Base-by-base conservation (phyloP, 1,284 basidiomycete genomes). In the Ustilago trichophora region DNA sequence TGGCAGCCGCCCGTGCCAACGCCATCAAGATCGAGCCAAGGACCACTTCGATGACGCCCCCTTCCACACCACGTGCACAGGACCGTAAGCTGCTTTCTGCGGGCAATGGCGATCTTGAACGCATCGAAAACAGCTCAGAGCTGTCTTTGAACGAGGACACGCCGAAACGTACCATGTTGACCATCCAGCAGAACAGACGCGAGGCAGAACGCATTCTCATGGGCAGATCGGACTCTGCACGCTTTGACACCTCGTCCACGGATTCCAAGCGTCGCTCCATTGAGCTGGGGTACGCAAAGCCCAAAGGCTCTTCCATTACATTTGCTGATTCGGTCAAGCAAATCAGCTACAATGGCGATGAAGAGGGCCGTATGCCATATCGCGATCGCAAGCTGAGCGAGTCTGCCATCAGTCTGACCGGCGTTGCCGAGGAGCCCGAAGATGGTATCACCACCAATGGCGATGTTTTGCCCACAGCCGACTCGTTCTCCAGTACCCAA, bases 331-430 rank as follows among this genome's bases (percentile, higher is more conserved):
- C 60, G n/a, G 69, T 66, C 40, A 62, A 65, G 35, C 48, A 53
- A 31, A 41, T 37, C 15, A 65, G 70, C 62, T 56, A 52, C 42
- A 59, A 42, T 29, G 44, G 49, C n/a, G 73, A 69, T 34, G 73
- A 69, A 12, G 71, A 73, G 24, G 36, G 41, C 21, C 62, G 71
- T 13, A 54, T 72, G 50, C 71, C 68, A 2, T 77, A 77, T 32
- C 67, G 75, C 12, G 75, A 77, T 37, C 67, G 75, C 34, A 75
- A 75, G 43, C 29, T 69, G 13, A 77, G 75, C 62, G 75, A 77
- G 42, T 77, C 75, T 9, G 75, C 66, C 21, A 54, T 71, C 37
- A 77, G 73, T 40, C 49, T 77, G 29, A 72, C 72, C 4, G 73
- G 69, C 12, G 75, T 77, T 13, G 64, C 57, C 2, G 75, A 77